A percentile compares a stretch with the other conserved stretches of the same genome.
These are phyloP conservation scores for Salmacisia buchloeana DNA, from an alignment of 1,284 basidiomycete genomes.

Conservation along the genomic window DNA sequence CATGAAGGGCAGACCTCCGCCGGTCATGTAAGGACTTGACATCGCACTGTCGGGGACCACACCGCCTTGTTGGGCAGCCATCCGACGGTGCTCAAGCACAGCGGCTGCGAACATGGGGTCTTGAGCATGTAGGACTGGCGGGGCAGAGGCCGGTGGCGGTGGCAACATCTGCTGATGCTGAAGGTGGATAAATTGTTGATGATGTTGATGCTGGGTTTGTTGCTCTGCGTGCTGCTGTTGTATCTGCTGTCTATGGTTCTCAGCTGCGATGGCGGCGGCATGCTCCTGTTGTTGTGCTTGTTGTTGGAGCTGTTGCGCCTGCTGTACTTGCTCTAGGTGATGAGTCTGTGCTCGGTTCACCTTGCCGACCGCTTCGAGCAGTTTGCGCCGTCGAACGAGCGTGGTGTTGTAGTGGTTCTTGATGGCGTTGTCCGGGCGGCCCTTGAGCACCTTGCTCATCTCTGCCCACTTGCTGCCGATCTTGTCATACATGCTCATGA, in stretches of 20 bases:
- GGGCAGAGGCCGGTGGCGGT: background rate
- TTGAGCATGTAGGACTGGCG: background rate
- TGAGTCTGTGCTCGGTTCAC: background rate
- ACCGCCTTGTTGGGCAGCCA: background rate
- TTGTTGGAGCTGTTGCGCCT: background rate
- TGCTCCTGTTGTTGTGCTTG: slow-evolving; percentile 3
- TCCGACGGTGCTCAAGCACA: background rate
- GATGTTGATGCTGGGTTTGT: slow-evolving; percentile 1
- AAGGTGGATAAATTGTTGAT: background rate
- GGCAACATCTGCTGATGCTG: slow-evolving; percentile 3
- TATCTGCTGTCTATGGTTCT: slow-evolving; percentile 3
- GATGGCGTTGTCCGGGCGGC: slow-evolving; percentile 45
- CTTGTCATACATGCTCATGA: slow-evolving; percentile 27
- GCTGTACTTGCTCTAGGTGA: background rate
- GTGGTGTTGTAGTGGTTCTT: slow-evolving; percentile 44
- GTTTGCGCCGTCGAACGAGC: background rate
- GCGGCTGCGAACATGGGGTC: background rate
- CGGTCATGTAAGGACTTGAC: background rate
- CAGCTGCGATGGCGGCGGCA: background rate
- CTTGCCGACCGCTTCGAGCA: slow-evolving; percentile 8
- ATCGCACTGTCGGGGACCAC: background rate
- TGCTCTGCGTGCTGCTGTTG: slow-evolving; percentile 2
- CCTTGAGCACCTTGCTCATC: slow-evolving; percentile 39
- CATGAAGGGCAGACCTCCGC: background rate
- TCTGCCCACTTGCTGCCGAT: slow-evolving; percentile 42